These are phyloP conservation scores for Fusarium luffae DNA, from an alignment of 2,329 filamentous ascomycete genomes.

Conservation along the genomic window DNA sequence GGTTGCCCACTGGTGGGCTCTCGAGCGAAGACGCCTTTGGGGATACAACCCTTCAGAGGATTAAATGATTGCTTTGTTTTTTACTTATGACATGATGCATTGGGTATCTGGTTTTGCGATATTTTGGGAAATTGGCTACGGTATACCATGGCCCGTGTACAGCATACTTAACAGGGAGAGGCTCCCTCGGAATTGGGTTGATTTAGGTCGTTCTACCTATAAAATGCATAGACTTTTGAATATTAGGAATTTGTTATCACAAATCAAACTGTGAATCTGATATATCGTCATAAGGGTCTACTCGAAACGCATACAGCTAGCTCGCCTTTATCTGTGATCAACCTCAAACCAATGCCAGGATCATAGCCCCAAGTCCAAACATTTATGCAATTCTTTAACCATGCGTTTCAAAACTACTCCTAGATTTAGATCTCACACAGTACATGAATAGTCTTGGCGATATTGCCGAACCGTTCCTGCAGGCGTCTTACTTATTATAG, in stretches of 20 bases:
- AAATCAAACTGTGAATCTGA: background rate
- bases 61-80: conserved; percentile 7
- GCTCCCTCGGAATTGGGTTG: conserved; percentile 27
- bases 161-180: conserved; percentile 30
- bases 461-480: background rate
- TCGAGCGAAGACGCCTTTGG: conserved; percentile 39
- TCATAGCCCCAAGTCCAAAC: background rate
- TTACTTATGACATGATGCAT: conserved; percentile 36
- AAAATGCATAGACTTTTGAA: conserved; percentile 26
- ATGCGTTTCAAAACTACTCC: background rate
- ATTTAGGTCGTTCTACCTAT: background rate
- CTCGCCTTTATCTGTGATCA: background rate
- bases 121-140: conserved; percentile 25
- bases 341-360: background rate
- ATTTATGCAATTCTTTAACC: background rate
- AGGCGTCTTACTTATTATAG: background rate
- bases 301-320: background rate
- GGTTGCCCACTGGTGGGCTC: conserved; percentile 38
- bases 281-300: background rate
- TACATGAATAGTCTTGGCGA: background rate
- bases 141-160: conserved; percentile 29
- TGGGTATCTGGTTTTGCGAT: conserved; percentile 19
- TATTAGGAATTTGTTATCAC: background rate
- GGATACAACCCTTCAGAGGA: conserved; percentile 33
- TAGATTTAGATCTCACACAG: background rate